Evolutionary conservation across 129 eudicot species (phyloP).

Genomic region (Pseudognaphalium luteoalbum): DNA sequence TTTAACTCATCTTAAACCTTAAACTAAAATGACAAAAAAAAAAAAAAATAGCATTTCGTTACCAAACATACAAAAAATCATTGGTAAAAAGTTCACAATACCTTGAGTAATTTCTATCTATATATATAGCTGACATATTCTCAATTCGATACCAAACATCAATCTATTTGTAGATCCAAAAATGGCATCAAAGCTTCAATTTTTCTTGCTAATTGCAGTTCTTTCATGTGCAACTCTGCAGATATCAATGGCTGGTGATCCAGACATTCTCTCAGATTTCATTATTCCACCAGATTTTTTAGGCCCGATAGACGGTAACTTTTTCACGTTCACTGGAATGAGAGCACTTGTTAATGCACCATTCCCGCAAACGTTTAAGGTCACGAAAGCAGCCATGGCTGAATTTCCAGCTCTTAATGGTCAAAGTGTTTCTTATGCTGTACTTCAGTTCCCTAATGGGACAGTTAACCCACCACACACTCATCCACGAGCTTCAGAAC

Average conservation of each 20-base stretch:
- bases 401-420: slow-evolving; percentile 29
- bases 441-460: slow-evolving; percentile 32
- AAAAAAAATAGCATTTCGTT: not conserved
- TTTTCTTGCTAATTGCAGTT: slow-evolving; percentile 14
- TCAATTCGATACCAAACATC: not conserved
- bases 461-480: slow-evolving; percentile 35
- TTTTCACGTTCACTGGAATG: slow-evolving; percentile 28
- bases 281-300: not conserved
- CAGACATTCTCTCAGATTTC: slow-evolving; percentile 33
- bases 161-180: not conserved
- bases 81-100: not conserved
- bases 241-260: slow-evolving; percentile 22
- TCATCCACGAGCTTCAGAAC: slow-evolving; percentile 33
- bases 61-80: not conserved
- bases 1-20: not conserved
- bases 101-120: not conserved
- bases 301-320: slow-evolving; percentile 17
- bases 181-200: slow-evolving; percentile 26
- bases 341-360: slow-evolving; percentile 23
- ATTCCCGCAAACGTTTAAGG: slow-evolving; percentile 19
- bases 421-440: slow-evolving; percentile 25
- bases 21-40: not conserved
- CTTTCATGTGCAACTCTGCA: slow-evolving; percentile 15
- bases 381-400: slow-evolving; percentile 30
- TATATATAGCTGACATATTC: slow-evolving; percentile 3